Conservation (phyloP, 1,139 yeast species). For the Yamadazyma blattariae region DNA sequence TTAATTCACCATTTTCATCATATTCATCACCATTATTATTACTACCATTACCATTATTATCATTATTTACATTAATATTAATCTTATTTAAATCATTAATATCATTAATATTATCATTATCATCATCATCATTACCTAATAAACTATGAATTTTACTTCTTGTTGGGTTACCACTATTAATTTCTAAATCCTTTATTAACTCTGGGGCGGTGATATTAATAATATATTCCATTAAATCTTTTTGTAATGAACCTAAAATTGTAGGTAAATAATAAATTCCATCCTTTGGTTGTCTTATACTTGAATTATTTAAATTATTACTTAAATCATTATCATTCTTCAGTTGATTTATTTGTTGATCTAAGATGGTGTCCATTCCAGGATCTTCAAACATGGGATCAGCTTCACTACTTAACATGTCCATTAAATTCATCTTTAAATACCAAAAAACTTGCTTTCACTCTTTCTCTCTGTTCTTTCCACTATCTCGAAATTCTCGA, state of each 20-base stretch:
- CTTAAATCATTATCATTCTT: no score
- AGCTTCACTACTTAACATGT: slow-evolving; percentile 27
- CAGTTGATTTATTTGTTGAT: slow-evolving; percentile 4
- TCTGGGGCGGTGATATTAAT: slow-evolving; percentile 50
- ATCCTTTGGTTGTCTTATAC: slow-evolving; percentile 12
- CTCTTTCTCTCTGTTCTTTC: background rate
- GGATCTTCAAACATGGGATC: slow-evolving; percentile 10
- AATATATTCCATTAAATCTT: slow-evolving; percentile 52
- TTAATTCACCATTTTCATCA: slow-evolving; percentile 10
- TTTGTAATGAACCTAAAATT: slow-evolving; percentile 52
- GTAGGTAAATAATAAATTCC: slow-evolving; percentile 54
- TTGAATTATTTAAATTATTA: background rate
- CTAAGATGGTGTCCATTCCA: slow-evolving; percentile 9
- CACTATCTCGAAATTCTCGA: background rate
- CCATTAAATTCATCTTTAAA: slow-evolving; percentile 36
- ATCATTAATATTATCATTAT: no score
- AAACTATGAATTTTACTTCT: slow-evolving; percentile 38
- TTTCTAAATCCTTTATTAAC: slow-evolving; percentile 28
- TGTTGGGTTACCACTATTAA: slow-evolving; percentile 21
- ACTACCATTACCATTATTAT: slow-evolving; percentile 2
- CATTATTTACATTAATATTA: no score
- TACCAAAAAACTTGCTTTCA: no score
- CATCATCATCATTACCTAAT: slow-evolving; percentile 21
- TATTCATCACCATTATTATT: background rate
- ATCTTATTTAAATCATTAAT: slow-evolving; percentile 9